Evolutionary conservation across 1,284 basidiomycete species (phyloP), one percentile per base, ranked within the genome.

Genomic region (Hymenochaete sp.): DNA sequence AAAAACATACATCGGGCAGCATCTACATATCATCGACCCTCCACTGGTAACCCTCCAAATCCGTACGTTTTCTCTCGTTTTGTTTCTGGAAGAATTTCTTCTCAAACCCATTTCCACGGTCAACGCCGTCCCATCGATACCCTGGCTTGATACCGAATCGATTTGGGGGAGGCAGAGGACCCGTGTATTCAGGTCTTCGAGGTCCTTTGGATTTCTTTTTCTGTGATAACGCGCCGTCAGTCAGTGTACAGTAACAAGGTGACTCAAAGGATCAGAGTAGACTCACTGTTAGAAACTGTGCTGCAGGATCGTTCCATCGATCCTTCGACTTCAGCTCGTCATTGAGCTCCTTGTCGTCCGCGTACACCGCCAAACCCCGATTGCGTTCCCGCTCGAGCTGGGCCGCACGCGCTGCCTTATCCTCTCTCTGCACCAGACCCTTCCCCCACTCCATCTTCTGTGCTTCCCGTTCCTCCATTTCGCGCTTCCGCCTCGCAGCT

Each of bases 361-460:
- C 85, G 53, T 77, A 75, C 46, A 93, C 69, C 4, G 89, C 84
- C 53, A 96, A 85, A 21, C 77, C 75, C 52, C 68, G 72, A 18
- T 63, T 67, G 41, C 68, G 73, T 62, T 85, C 79, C 55, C 76
- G 78, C 62, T 83, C 79, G 57, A 86, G 59, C 54, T 90, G 78
- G 47, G 64, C 57, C 54, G 63, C 74, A 57, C 68, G 66, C 57
- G 75, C 76, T 62, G 89, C 84, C 36, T 70, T 67, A 49, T 91
- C 83, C 25, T 87, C 82, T 45, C 82, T 71, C 67, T 98, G 93
- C 19, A 89, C 82, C 26, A 96, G 59, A 19, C 96, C 96, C 63
- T 93, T 97, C 0, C 87, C 89, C 96, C 96, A 98, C 59, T 93
- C 87, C 82, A 93, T 87, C 67, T 91, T 92, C 62, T 82, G 74